Base-by-base conservation (phyloP, 441 rosid genomes). In the Gossypium schwendimanii region DNA sequence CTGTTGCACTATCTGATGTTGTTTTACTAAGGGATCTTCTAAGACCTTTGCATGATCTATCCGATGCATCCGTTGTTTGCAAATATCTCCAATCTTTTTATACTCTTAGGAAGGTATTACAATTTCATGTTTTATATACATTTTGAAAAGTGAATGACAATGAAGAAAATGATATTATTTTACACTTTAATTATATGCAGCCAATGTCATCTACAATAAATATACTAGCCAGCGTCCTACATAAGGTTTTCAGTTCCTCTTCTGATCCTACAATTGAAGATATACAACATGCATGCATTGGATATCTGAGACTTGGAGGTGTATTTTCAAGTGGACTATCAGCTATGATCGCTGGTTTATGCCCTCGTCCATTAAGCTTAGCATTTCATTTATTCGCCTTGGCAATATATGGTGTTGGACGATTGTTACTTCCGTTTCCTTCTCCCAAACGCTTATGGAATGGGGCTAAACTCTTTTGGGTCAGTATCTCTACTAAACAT, bases 401-500 rank as follows among this genome's bases (percentile, higher is more conserved):
- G 10, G 67, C 61, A 18, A 3, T 57, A 5, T 76, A 44, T 64
- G 79, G 70, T 31, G 65, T 71, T 47, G 74, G 71, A 4, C 60
- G 60, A 9, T 57, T 76, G 59, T 21, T 76, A 2, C 28, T 63
- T 6, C 39, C 39, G 7, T 33, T 33, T 33, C 39, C 39, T 33
- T 33, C 39, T 33, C 39, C 39, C 39, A 33, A 33, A 33, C 39
- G 39, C 39, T 33, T 33, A 7, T 33, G 1, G 39, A 7, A 1
- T 33, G 39, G 9, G 9, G 39, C 39, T 33, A 33, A 33, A 33
- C 39, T 33, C 39, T 7, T 33, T 6, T 33, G 39, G 39, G 39
- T 33, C 39, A 33, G 39, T 33, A 33, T 33, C 39, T 33, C 39
- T 33, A 33, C 9, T 7, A 33, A 9, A 3, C 15, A 33, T 33